A percentile compares a stretch with the other conserved stretches of the same genome.
Evolutionary conservation across 495 filamentous ascomycete genomes (phyloP).

Genomic region (Friedmanniomyces simplex): DNA sequence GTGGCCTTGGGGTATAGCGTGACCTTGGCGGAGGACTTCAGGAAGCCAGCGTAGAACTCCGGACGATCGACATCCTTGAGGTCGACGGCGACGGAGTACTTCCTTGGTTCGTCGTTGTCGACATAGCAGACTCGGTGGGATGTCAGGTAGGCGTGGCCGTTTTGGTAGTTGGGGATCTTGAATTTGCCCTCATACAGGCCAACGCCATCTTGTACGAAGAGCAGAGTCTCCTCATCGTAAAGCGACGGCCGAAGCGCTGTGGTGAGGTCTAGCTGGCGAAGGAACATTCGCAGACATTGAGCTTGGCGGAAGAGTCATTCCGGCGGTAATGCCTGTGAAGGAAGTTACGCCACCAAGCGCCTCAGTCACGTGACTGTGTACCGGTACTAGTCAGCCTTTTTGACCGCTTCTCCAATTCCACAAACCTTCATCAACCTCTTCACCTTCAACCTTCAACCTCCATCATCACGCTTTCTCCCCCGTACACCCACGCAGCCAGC

Average conservation of each 20-base stretch:
- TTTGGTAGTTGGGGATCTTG: conserved; percentile 88
- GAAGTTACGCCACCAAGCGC: not conserved
- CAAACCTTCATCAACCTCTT: not conserved
- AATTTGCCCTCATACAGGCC: conserved; percentile 96
- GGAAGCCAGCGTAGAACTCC: conserved; percentile 86
- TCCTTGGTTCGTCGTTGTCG: conserved; percentile 76
- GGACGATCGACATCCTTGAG: conserved; percentile 83
- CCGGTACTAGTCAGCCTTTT: too few relatives aligned
- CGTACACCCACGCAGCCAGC: not conserved
- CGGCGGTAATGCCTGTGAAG: not conserved
- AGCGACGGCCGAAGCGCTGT: conserved; percentile 86
- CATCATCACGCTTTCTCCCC: not conserved
- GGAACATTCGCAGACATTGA: conserved; percentile 73
- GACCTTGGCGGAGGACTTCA: conserved; percentile 92
- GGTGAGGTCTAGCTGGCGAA: conserved; percentile 88
- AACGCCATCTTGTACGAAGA: conserved; percentile 95
- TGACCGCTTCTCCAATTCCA: too few relatives aligned
- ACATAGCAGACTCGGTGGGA: conserved; percentile 94
- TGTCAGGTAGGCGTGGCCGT: conserved; percentile 92
- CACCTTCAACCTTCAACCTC: not conserved
- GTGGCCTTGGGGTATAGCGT: conserved; percentile 68
- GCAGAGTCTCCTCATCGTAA: conserved; percentile 75
- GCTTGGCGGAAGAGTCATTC: too few relatives aligned
- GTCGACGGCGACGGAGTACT: conserved; percentile 73
- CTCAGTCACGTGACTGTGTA: not conserved